Evolutionary conservation across 2,329 filamentous ascomycete genomes (phyloP), one percentile per base, ranked within the genome.

Genomic region (Didymella keratinophila): DNA sequence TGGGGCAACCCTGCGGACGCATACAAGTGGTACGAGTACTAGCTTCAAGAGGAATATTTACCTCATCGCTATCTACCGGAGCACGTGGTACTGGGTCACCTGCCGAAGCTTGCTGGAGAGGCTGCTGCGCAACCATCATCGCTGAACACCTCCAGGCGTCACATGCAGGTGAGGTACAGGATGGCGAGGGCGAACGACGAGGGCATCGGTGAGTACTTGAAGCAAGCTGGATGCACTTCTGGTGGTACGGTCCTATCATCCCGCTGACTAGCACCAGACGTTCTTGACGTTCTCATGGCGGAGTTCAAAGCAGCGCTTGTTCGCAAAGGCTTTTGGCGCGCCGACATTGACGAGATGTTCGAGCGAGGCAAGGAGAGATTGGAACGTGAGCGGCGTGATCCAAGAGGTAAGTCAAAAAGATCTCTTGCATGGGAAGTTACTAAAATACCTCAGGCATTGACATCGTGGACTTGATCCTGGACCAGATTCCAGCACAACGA

Each of bases 21-120:
- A 0, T 73, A 69, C 62, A 72, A 73, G 52, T 72, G 65, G 58
- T 73, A 63, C 37, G 67, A 71, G 56, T 72, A 72, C 41, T 65
- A 63, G n/a, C 68, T 68, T 20, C 71, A 71, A 41, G 60, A 63
- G 5, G 63, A 65, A 3, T 67, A 64, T 47, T 36, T 72, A 30
- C 57, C 64, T 3, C 67, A 72, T 37, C 47, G 64, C 11, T 72
- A 72, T 50, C 52, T 72, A 0, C 66, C 70, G 1, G 71, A 72
- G 58, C 71, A 73, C 47, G 60, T 70, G 7, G 62, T 69, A 1
- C 62, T 72, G 2, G 42, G 52, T 3, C 56, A 70, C 6, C 37
- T 71, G 3, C 64, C 67, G 0, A 69, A 70, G 44, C 36, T 56
- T 0, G 34, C 44, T 4, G 43, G 56, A 11, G 63, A 66, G 36